These are phyloP conservation scores for Suillus weaverae DNA, from an alignment of 768 basidiomycete species.

Conservation along the genomic window DNA sequence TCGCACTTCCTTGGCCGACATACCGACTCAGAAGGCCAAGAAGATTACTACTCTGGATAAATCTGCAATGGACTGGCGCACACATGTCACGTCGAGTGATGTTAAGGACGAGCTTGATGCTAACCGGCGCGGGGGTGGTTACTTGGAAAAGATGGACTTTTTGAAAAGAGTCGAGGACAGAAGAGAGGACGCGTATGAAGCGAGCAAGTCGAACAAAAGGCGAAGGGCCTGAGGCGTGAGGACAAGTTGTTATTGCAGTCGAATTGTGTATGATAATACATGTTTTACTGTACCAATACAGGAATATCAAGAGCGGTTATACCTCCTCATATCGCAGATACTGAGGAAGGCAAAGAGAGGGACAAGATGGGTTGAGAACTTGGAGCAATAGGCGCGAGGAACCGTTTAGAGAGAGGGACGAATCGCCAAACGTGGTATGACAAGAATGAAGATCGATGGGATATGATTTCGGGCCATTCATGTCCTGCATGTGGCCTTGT, in stretches of 20 bases:
- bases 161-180: constrained; percentile 72
- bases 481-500: constrained; percentile 31
- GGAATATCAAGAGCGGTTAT: not conserved
- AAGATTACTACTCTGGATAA: constrained; percentile 85
- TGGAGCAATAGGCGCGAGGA: too few species aligned
- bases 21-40: constrained; percentile 63
- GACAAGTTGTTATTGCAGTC: not conserved
- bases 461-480: constrained; percentile 6
- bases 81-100: constrained; percentile 53
- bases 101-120: constrained; percentile 73
- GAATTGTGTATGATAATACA: not conserved
- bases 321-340: too few species aligned
- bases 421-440: not conserved
- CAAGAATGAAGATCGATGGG: not conserved
- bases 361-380: not conserved
- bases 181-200: constrained; percentile 63
- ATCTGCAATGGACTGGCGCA: constrained; percentile 83
- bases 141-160: constrained; percentile 84
- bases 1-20: constrained; percentile 52
- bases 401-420: not conserved
- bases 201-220: constrained; percentile 56
- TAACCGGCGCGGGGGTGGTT: constrained; percentile 74
- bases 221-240: constrained; percentile 19
- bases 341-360: not conserved
- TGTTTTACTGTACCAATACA: not conserved